A percentile compares a stretch with the other conserved stretches of the same genome.
Conservation (phyloP, 495 filamentous ascomycete genomes). For the Massariosphaeria phaeospora region DNA sequence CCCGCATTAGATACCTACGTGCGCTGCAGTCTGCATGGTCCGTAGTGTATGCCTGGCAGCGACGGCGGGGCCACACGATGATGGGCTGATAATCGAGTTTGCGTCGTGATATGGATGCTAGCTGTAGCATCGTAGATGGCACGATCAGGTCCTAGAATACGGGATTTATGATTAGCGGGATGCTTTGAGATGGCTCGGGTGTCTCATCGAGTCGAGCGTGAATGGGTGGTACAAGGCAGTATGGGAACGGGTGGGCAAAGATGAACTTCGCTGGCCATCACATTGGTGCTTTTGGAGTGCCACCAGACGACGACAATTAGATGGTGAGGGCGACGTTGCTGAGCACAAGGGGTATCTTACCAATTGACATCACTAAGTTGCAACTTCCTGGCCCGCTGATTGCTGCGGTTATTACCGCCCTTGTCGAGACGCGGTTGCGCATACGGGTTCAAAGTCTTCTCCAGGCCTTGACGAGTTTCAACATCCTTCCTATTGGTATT, state of each 20-base stretch:
- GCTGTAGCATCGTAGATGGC: neutral
- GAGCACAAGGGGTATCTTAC: slow-evolving; percentile 48
- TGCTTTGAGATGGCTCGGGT: neutral
- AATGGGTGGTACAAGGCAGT: neutral
- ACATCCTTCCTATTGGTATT: slow-evolving; percentile 30
- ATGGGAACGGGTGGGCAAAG: neutral
- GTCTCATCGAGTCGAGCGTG: too few species aligned
- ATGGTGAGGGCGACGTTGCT: neutral
- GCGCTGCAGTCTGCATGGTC: too few species aligned
- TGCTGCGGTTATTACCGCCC: slow-evolving; percentile 62
- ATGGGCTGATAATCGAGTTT: too few species aligned
- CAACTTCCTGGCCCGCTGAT: slow-evolving; percentile 82
- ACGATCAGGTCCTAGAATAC: neutral
- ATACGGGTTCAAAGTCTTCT: slow-evolving; percentile 35
- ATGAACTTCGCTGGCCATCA: neutral
- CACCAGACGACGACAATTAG: neutral
- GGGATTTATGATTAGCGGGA: neutral
- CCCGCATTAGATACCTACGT: too few species aligned
- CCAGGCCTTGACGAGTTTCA: slow-evolving; percentile 26
- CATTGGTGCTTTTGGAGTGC: too few species aligned
- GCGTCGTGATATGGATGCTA: neutral
- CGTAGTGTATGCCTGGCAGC: too few species aligned
- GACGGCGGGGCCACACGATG: too few species aligned
- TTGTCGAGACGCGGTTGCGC: slow-evolving; percentile 51
- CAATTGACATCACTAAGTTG: slow-evolving; percentile 97